A percentile compares a stretch with the other conserved stretches of the same genome.
These are phyloP conservation scores for Castanopsis chinensis DNA, from an alignment of 306 rosid species.

Conservation along the genomic window DNA sequence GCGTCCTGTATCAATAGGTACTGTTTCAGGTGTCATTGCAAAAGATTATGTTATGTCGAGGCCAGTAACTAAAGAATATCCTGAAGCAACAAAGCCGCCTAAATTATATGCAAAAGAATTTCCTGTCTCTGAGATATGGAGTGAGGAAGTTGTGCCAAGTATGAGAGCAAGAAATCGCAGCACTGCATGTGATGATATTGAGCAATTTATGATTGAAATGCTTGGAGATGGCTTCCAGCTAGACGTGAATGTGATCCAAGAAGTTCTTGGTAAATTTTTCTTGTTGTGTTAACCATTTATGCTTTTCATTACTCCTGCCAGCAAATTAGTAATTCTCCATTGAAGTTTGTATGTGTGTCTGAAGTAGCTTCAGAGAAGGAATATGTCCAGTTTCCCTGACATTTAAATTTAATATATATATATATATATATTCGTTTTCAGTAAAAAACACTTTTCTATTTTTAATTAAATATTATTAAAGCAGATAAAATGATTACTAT, in stretches of 20 bases:
- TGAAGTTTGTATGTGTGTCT: neutral
- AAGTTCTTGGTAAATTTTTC: constrained; percentile 36
- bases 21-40: constrained; percentile 39
- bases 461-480: neutral
- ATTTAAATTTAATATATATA: neutral
- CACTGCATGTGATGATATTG: constrained; percentile 12
- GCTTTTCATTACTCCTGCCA: neutral
- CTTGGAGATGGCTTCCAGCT: constrained; percentile 41
- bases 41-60: constrained; percentile 19
- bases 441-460: neutral
- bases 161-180: neutral
- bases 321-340: neutral
- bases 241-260: constrained; percentile 28
- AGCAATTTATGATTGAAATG: constrained; percentile 35
- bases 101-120: constrained; percentile 20
- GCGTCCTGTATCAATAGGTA: constrained; percentile 26
- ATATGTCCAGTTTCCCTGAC: neutral
- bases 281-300: neutral
- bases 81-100: constrained; percentile 25
- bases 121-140: constrained; percentile 22
- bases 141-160: constrained; percentile 21
- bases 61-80: constrained; percentile 3
- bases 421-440: neutral
- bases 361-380: neutral
- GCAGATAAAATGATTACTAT: neutral